phyloP scores from a whole-genome alignment of 78 protist species.

The Emiliania huxleyi region DNA sequence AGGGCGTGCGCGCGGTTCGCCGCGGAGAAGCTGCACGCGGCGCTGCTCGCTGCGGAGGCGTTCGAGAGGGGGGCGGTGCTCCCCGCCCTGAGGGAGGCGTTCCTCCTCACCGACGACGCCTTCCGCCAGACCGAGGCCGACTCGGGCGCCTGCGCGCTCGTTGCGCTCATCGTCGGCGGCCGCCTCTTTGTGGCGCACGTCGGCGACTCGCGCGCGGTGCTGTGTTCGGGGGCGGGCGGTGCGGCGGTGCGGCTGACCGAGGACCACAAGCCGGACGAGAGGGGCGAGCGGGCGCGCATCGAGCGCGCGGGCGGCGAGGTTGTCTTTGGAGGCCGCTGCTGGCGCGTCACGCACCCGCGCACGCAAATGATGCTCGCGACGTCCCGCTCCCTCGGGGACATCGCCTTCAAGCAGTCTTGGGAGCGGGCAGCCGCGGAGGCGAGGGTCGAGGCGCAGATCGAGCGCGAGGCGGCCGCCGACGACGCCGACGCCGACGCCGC shows the following conservation, averaged over 20 bases:
- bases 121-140: background rate
- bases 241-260: background rate
- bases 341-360: background rate
- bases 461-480: too few species aligned
- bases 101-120: too few species aligned
- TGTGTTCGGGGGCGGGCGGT: background rate
- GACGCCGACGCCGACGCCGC: too few species aligned
- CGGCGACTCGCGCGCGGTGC: slow-evolving; percentile 9
- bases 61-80: background rate
- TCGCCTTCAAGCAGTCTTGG: background rate
- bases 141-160: background rate
- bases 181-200: background rate
- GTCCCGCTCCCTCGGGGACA: background rate
- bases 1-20: background rate
- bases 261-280: background rate
- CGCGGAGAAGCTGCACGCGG: background rate
- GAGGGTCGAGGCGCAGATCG: background rate
- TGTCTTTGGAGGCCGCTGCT: background rate
- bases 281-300: background rate
- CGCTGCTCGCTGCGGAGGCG: background rate
- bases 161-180: background rate
- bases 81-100: background rate
- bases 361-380: background rate
- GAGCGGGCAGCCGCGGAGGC: background rate
- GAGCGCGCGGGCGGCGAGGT: background rate